Evolutionary conservation across 2,329 filamentous ascomycete genomes (phyloP), one percentile per base, ranked within the genome.

Genomic region (Scytalidium lignicola): DNA sequence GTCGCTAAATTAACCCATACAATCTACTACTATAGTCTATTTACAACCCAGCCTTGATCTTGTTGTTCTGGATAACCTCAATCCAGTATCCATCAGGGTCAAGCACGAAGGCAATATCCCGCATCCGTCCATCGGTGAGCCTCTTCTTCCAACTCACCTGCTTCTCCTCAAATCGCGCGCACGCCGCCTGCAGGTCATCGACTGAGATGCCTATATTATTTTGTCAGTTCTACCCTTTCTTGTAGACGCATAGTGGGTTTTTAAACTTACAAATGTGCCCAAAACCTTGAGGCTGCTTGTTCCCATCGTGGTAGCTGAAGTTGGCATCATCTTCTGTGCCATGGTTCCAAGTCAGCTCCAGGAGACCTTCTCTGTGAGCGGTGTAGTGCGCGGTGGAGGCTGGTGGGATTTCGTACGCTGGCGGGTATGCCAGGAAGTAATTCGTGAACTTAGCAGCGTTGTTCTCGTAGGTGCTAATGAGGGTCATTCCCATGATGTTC

Each of bases 131-230:
- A 55, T 97, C 92, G 2, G 89, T 95, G 53, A 97, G 76, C 56
- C 88, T 79, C 83, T 97, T 97, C 82, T 96, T 96, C 89, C 90
- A 99, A 68, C 79, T 84, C 48, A 92, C 86, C 5, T 85, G 80
- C 63, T 88, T 73, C 48, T 83, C 80, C 66, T 97, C 93, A 59
- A 97, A 91, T 13, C 91, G 81, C 63, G 84, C 72, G 70, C 92
- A 96, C 9, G 93, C 91, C 7, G 86, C 86, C 47, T 93, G 84
- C n/a, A 97, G 65, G 64, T 95, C 83, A 64, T 97, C 92, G 12
- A 96, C 91, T 1, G 85, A 78, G 47, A 97, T 73, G 64, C 83
- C 83, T 87, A 45, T 45, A 8, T n/a, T 41, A 2, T 17, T n/a
- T 46, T 20, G 28, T 57, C 23, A 49, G 48, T 4, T 37, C 41